Percentiles rank a stretch among this genome's conserved stretches.
Conservation (phyloP, 23 red algal species). For the Agarophyton chilense region DNA sequence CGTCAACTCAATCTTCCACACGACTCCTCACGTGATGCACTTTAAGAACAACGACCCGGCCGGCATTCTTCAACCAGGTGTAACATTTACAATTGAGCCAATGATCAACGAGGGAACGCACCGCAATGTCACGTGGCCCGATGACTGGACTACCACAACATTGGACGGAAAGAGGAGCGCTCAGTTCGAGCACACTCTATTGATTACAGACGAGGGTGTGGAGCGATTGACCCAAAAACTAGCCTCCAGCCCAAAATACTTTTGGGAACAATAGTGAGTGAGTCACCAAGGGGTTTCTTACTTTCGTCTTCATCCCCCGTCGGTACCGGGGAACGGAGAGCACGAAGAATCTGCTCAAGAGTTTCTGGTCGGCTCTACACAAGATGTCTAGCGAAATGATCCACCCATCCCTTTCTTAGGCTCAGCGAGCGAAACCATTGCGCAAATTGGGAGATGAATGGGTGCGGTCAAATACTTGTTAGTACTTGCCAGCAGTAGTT, state of each 20-base stretch:
- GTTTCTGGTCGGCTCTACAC: no score
- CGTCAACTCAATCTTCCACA: slow-evolving; percentile 93
- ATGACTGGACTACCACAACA: slow-evolving; percentile 92
- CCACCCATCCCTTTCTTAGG: no score
- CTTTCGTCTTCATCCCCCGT: no score
- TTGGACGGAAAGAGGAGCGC: slow-evolving; percentile 87
- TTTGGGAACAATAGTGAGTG: slow-evolving; percentile 68
- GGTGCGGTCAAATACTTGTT: no score
- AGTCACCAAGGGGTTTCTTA: no score
- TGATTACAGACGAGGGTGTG: slow-evolving; percentile 79
- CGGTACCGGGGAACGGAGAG: no score
- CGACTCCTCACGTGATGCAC: slow-evolving; percentile 91
- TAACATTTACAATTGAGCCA: slow-evolving; percentile 98
- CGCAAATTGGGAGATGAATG: no score
- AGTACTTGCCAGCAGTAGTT: no score
- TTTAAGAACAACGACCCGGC: slow-evolving; percentile 78
- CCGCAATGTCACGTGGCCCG: slow-evolving; percentile 82
- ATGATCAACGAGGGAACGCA: slow-evolving; percentile 94
- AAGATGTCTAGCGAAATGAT: no score
- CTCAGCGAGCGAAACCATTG: no score
- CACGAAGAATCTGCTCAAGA: no score
- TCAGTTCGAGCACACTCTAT: slow-evolving; percentile 95
- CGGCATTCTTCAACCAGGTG: slow-evolving; percentile 77
- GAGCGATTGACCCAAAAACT: slow-evolving; percentile 74
- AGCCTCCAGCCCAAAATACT: slow-evolving; percentile 65